Evolutionary conservation across 495 filamentous ascomycete species (phyloP).

Genomic region (Neurospora terricola): DNA sequence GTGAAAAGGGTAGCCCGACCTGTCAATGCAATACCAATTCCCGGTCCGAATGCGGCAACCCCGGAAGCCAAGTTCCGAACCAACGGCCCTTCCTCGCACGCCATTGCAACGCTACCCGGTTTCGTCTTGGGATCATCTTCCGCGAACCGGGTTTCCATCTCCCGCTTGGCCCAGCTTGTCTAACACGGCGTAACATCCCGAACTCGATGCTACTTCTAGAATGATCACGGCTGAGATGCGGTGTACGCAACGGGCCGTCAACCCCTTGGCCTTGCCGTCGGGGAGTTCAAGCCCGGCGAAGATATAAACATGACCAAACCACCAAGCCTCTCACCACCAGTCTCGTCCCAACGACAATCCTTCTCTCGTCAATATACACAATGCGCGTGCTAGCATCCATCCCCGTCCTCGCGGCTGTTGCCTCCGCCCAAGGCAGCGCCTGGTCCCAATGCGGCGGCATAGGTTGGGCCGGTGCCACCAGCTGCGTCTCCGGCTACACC

Average conservation of each 20-base stretch:
- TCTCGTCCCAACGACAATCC: not conserved
- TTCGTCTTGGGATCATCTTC: not conserved
- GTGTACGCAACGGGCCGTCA: not conserved
- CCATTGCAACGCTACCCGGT: not conserved
- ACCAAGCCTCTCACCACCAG: not conserved
- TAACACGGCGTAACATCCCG: not conserved
- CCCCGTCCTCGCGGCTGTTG: constrained; percentile 7
- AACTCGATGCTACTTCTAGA: not conserved
- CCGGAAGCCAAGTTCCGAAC: not conserved
- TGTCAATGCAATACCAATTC: not conserved
- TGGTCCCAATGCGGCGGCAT: constrained; percentile 13
- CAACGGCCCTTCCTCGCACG: not conserved
- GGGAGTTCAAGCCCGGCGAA: not conserved
- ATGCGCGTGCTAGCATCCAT: constrained; percentile 9
- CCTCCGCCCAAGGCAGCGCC: constrained; percentile 14
- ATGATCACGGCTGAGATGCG: not conserved
- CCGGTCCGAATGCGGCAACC: not conserved
- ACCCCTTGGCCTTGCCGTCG: not conserved
- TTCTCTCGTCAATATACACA: not conserved
- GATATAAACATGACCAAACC: not conserved
- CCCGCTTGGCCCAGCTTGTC: not conserved
- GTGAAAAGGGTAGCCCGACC: not conserved
- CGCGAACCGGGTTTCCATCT: not conserved
- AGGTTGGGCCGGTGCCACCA: constrained; percentile 1
- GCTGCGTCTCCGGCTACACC: constrained; percentile 8